Base-by-base conservation (phyloP, 805 yeast genomes). In the Metschnikowia noctiluminum region DNA sequence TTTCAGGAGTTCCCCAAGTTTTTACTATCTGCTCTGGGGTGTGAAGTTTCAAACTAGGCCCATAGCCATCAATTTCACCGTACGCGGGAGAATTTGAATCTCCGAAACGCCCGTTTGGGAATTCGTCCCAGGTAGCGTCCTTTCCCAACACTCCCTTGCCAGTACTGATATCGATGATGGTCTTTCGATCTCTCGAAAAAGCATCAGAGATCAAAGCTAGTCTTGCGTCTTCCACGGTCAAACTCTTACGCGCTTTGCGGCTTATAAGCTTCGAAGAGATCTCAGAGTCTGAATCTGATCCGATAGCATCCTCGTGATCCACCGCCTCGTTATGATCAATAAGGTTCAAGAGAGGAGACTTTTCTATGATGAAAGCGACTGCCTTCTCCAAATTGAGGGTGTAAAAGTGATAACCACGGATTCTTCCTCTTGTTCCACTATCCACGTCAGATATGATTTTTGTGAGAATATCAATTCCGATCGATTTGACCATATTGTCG, bases 41-140 rank as follows among this genome's bases (percentile, higher is more conserved):
- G 41, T 85, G 78, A 5, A 89, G 83, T 61, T 91, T 91, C 59
- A 94, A 78, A 2, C 87, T 81, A 0, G 97, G 96, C 2, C 98
- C 98, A 65, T 92, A 94, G 30, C 98, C 98, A 65, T 91, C 97
- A 59, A 92, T 89, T 69, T 92, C 97, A 73, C 98, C 99, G 67
- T 87, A 92, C 1, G 98, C 98, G 15, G 97, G 97, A 32, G 96
- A 89, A 60, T 94, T 77, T 0, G 96, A 87, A 69, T 90, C 96
- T 70, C 97, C 96, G 66, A 89, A 89, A 70, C 98, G 79, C 63
- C 97, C 96, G 67, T 91, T 89, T 28, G 97, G 94, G 67, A 89
- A 91, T 62, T 91, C 98, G 72, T 91, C 98, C 98, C 98, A 91
- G 1, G 91, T 87, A 4, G 96, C 96, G 64, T 88, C 94, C 59